A percentile compares a stretch with the other conserved stretches of the same genome.
phyloP scores from a whole-genome alignment of 129 eudicot species.

The Ambrosia trifida region DNA sequence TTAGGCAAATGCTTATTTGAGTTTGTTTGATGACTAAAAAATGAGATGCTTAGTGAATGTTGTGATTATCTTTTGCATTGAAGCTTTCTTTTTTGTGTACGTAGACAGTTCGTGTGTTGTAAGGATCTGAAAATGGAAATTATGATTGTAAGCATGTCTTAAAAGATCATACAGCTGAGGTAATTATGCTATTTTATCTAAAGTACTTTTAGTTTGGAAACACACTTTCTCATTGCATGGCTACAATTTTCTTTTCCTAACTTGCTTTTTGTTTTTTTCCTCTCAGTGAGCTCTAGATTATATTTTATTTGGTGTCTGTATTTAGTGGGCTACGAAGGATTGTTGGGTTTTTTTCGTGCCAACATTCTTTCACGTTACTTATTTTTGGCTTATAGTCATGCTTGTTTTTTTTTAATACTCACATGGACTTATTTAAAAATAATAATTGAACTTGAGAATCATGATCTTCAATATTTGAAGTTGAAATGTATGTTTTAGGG shows the following conservation, averaged over 20 bases:
- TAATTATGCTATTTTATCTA: conserved; percentile 27
- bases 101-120: conserved; percentile 96
- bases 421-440: too few species aligned
- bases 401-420: too few species aligned
- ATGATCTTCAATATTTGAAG: too few species aligned
- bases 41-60: conserved; percentile 12
- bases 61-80: conserved; percentile 1
- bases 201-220: too few species aligned
- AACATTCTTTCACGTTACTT: too few species aligned
- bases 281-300: too few species aligned
- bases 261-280: neutral
- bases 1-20: neutral
- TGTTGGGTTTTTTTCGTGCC: too few species aligned
- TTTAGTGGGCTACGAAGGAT: too few species aligned
- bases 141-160: conserved; percentile 75
- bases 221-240: neutral
- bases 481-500: too few species aligned
- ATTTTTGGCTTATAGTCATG: too few species aligned
- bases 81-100: conserved; percentile 21
- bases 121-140: conserved; percentile 79
- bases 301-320: too few species aligned
- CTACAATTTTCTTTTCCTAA: neutral
- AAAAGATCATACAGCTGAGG: conserved; percentile 97
- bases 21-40: conserved; percentile 16
- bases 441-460: too few species aligned